Conservation (phyloP, 257 asterid genomes). For the Solanum rostratum region DNA sequence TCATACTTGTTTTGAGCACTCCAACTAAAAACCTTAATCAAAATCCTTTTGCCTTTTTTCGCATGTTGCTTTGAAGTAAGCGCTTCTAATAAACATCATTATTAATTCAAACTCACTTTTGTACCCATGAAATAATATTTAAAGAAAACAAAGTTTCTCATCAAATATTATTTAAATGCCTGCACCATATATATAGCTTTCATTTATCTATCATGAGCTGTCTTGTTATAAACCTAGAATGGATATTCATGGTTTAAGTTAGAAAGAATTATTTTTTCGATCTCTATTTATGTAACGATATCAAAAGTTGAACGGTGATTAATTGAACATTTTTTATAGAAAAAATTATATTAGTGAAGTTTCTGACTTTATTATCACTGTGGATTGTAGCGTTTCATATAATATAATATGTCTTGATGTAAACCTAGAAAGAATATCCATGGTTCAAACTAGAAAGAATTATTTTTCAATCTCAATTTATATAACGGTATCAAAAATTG, state of each 20-base stretch:
- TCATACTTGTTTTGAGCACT: not conserved
- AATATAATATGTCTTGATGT: not conserved
- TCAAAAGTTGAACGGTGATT: too few species aligned
- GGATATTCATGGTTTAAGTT: not conserved
- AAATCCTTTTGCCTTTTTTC: not conserved
- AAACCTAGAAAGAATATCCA: too few species aligned
- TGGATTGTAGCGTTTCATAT: not conserved
- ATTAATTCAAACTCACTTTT: not conserved
- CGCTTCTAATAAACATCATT: not conserved
- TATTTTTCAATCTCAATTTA: too few species aligned
- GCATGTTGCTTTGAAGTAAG: constrained; percentile 14
- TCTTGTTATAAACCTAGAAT: not conserved
- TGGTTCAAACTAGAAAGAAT: too few species aligned
- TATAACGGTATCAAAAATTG: too few species aligned
- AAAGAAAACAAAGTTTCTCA: not conserved
- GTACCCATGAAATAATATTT: not conserved
- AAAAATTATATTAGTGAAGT: too few species aligned
- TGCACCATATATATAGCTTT: not conserved
- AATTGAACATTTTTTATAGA: too few species aligned
- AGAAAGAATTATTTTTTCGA: not conserved
- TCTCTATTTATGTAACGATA: too few species aligned
- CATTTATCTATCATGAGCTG: not conserved
- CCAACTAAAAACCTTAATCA: not conserved
- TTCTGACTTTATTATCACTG: not conserved
- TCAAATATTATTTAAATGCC: not conserved